A percentile compares a stretch with the other conserved stretches of the same genome.
These are phyloP conservation scores for Glebionis coronaria DNA, from an alignment of 129 eudicot genomes.

Conservation along the genomic window DNA sequence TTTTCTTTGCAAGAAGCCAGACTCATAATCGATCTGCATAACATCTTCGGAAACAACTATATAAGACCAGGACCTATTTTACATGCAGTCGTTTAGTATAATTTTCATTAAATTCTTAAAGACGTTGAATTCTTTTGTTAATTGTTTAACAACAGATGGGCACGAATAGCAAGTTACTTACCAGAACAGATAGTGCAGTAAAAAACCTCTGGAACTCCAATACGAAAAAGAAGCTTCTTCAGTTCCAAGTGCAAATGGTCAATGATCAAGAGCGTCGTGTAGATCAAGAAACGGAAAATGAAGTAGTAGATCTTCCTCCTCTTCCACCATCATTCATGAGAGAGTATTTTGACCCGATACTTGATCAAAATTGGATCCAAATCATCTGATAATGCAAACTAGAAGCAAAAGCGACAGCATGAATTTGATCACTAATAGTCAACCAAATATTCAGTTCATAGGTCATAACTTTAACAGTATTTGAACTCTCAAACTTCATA, in stretches of 20 bases:
- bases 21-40: conserved; percentile 53
- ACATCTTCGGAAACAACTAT: conserved; percentile 57
- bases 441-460: conserved; percentile 15
- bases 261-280: conserved; percentile 10
- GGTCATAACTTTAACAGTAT: too few species aligned
- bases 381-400: conserved; percentile 14
- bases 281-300: conserved; percentile 3
- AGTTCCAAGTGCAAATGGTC: neutral
- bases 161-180: conserved; percentile 50
- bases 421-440: conserved; percentile 14
- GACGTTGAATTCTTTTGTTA: neutral
- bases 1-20: conserved; percentile 55
- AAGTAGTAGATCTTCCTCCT: conserved; percentile 22
- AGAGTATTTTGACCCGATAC: conserved; percentile 7
- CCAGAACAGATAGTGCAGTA: conserved; percentile 64
- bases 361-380: conserved; percentile 17
- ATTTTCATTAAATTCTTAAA: neutral
- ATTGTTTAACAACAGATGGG: conserved; percentile 35
- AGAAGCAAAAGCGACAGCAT: neutral
- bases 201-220: conserved; percentile 66
- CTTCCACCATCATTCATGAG: conserved; percentile 25
- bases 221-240: conserved; percentile 49
- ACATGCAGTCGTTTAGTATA: neutral
- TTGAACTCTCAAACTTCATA: too few species aligned
- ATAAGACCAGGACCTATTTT: neutral